A percentile compares a stretch with the other conserved stretches of the same genome.
phyloP scores from a whole-genome alignment of 2,329 filamentous ascomycete genomes.

The Aspergillus ochraceus region DNA sequence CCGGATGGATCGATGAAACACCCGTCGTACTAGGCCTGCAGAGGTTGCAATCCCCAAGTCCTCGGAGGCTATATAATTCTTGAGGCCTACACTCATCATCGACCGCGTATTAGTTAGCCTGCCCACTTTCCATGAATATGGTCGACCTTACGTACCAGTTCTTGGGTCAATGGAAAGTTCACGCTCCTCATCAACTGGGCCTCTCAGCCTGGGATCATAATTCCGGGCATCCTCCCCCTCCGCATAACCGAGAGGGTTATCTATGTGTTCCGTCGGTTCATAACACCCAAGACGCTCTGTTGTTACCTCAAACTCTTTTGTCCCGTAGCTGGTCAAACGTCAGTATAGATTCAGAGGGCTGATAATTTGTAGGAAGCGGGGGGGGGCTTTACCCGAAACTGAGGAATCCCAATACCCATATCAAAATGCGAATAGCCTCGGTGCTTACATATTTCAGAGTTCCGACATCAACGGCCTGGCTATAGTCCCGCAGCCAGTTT shows the following conservation, averaged over 20 bases:
- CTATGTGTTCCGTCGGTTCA: constrained; percentile 79
- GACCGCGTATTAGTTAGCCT: background rate
- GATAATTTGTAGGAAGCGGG: background rate
- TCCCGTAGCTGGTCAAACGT: constrained; percentile 51
- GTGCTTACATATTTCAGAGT: constrained; percentile 88
- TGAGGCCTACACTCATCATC: constrained; percentile 55
- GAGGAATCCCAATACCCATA: constrained; percentile 88
- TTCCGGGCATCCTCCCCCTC: constrained; percentile 82
- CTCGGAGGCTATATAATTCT: constrained; percentile 94
- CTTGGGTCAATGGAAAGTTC: constrained; percentile 77
- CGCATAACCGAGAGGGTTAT: constrained; percentile 79
- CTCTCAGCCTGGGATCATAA: constrained; percentile 79
- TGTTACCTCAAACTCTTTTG: constrained; percentile 83
- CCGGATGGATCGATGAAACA: constrained; percentile 73
- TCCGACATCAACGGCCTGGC: constrained; percentile 88
- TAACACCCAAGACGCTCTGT: constrained; percentile 77
- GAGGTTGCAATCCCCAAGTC: constrained; percentile 76
- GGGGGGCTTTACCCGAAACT: constrained; percentile 67
- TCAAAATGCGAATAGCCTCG: constrained; percentile 83
- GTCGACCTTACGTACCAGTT: constrained; percentile 52
- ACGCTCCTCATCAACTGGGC: constrained; percentile 72
- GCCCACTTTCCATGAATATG: background rate
- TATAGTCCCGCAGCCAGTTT: constrained; percentile 93
- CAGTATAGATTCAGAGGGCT: background rate
- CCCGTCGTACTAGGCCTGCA: constrained; percentile 70